Conservation (phyloP, 352 stramenopile genomes). For the Blastocystis sp. region DNA sequence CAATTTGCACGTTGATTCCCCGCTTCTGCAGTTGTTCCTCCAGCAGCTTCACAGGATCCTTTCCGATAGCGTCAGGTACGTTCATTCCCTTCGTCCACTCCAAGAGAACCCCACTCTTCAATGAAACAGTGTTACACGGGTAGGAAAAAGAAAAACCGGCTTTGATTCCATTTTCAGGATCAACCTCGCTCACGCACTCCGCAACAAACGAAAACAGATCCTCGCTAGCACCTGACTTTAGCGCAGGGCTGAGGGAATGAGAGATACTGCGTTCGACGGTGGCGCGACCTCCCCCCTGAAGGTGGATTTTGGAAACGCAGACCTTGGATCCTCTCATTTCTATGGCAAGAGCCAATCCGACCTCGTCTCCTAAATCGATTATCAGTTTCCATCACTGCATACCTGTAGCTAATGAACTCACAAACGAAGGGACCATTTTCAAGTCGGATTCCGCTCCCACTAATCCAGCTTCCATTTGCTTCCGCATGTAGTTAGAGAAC, state of each 20-base stretch:
- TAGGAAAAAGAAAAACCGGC: conserved; percentile 73
- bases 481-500: conserved; percentile 24
- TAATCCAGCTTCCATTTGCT: conserved; percentile 33
- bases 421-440: conserved; percentile 56
- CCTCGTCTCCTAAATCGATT: conserved; percentile 47
- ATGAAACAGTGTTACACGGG: conserved; percentile 69
- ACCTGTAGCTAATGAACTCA: conserved; percentile 39
- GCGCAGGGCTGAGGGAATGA: not conserved
- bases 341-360: conserved; percentile 32
- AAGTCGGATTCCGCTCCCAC: conserved; percentile 9
- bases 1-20: conserved; percentile 69
- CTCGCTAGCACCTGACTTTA: not conserved
- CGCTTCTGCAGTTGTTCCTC: conserved; percentile 60
- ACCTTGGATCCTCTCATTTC: conserved; percentile 46
- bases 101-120: conserved; percentile 70
- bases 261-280: not conserved
- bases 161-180: conserved; percentile 57
- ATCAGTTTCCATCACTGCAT: not conserved
- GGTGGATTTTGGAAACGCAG: conserved; percentile 14
- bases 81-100: conserved; percentile 73
- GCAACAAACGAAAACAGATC: conserved; percentile 52
- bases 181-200: conserved; percentile 10
- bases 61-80: conserved; percentile 64
- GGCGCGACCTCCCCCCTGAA: not conserved
- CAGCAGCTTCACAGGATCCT: conserved; percentile 71